phyloP scores from a whole-genome alignment of 2,329 filamentous ascomycete species.

The Apiospora marii region DNA sequence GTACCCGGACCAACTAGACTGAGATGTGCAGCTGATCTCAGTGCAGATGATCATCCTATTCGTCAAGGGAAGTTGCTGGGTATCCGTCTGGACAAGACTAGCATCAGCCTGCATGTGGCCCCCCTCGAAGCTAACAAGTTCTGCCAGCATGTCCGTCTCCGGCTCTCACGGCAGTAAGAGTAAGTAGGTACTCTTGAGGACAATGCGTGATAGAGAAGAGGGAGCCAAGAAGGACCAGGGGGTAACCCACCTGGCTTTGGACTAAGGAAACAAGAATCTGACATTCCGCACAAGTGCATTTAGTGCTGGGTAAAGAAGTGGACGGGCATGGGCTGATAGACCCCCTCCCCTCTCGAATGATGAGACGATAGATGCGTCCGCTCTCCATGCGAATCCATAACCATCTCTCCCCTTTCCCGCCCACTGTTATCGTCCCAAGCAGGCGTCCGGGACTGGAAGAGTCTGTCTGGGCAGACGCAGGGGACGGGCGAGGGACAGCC shows the following conservation, averaged over 20 bases:
- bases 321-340: conserved; percentile 4
- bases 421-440: not conserved
- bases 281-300: not conserved
- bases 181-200: not conserved
- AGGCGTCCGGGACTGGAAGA: not conserved
- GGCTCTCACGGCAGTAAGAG: not conserved
- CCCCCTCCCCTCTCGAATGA: not conserved
- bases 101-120: not conserved
- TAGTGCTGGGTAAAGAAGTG: not conserved
- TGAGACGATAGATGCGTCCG: conserved; percentile 6
- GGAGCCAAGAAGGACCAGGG: not conserved
- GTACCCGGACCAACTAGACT: not conserved
- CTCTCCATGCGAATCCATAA: not conserved
- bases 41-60: not conserved
- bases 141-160: not conserved
- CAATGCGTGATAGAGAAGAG: not conserved
- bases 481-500: not conserved
- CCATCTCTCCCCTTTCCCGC: not conserved
- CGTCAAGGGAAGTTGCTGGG: not conserved
- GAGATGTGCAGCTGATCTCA: not conserved
- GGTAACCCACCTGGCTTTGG: not conserved
- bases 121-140: not conserved
- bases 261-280: conserved; percentile 15
- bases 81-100: not conserved
- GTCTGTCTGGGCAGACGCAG: not conserved